These are phyloP conservation scores for Lachnellula arida DNA, from an alignment of 2,329 filamentous ascomycete species.

Conservation along the genomic window DNA sequence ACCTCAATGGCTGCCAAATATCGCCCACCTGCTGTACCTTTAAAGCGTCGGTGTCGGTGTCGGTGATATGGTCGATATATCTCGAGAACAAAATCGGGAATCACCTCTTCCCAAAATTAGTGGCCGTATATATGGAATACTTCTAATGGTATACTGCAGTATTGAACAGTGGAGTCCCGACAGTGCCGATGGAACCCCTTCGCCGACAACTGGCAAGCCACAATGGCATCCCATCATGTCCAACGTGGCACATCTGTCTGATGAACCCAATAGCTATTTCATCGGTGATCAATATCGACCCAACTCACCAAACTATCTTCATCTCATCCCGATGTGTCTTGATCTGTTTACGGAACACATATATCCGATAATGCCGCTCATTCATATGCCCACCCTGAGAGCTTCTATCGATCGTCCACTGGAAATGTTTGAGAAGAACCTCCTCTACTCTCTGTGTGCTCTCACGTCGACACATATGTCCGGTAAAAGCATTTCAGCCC, in stretches of 20 bases:
- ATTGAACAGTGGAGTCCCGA: constrained; percentile 26
- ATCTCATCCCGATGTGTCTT: constrained; percentile 49
- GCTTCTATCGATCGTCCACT: constrained; percentile 42
- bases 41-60: not conserved
- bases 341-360: constrained; percentile 59
- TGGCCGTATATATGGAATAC: not conserved
- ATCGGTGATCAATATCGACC: constrained; percentile 39
- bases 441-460: constrained; percentile 54
- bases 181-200: constrained; percentile 13
- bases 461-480: constrained; percentile 49
- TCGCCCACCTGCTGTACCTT: not conserved
- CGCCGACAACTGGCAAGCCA: constrained; percentile 13
- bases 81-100: not conserved
- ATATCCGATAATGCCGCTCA: constrained; percentile 59
- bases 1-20: not conserved
- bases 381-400: constrained; percentile 52
- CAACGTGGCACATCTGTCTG: constrained; percentile 35
- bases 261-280: constrained; percentile 35
- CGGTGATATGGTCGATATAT: not conserved
- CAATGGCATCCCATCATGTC: constrained; percentile 27
- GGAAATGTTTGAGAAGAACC: constrained; percentile 38
- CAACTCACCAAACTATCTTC: constrained; percentile 44
- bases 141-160: constrained; percentile 8
- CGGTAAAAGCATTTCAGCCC: constrained; percentile 38
- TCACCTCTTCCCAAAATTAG: too few species aligned